A percentile compares a stretch with the other conserved stretches of the same genome.
These are phyloP conservation scores for Penicillium sp. DNA, from an alignment of 2,329 filamentous ascomycete genomes.

Conservation along the genomic window DNA sequence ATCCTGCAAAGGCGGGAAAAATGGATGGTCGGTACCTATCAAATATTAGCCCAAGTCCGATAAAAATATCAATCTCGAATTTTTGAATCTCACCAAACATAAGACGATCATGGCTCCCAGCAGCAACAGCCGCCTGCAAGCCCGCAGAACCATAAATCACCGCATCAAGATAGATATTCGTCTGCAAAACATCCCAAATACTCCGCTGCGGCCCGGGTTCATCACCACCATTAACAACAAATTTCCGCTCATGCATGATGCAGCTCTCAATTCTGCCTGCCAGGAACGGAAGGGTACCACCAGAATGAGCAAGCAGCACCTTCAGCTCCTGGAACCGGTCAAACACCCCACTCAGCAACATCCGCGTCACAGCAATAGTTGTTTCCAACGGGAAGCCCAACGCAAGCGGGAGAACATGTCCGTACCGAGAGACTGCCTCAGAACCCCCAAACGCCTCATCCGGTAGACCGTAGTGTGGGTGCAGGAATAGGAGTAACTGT, in stretches of 20 bases:
- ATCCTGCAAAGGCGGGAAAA: slow-evolving; percentile 44
- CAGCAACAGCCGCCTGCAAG: slow-evolving; percentile 75
- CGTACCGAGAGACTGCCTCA: slow-evolving; percentile 68
- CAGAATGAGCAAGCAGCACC: slow-evolving; percentile 82
- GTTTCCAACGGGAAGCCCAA: slow-evolving; percentile 91
- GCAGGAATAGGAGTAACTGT: slow-evolving; percentile 72
- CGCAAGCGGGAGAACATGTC: slow-evolving; percentile 82
- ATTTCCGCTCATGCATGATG: slow-evolving; percentile 75
- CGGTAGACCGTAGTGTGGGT: slow-evolving; percentile 89
- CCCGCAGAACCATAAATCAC: slow-evolving; percentile 57
- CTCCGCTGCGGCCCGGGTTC: slow-evolving; percentile 59
- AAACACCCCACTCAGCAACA: slow-evolving; percentile 85
- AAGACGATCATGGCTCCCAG: slow-evolving; percentile 47
- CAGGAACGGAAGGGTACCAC: slow-evolving; percentile 84
- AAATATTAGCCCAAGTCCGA: background rate
- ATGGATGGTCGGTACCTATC: slow-evolving; percentile 46
- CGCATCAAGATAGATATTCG: slow-evolving; percentile 83
- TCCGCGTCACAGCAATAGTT: slow-evolving; percentile 82
- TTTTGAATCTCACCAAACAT: slow-evolving; percentile 38
- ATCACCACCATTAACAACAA: slow-evolving; percentile 64
- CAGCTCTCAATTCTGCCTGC: slow-evolving; percentile 88
- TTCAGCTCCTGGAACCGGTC: slow-evolving; percentile 69
- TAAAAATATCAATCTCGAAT: background rate
- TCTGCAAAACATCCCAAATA: slow-evolving; percentile 65
- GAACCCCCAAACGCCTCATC: slow-evolving; percentile 78